Evolutionary conservation across 768 basidiomycete species (phyloP).

Genomic region (Rhizopogon vinicolor): DNA sequence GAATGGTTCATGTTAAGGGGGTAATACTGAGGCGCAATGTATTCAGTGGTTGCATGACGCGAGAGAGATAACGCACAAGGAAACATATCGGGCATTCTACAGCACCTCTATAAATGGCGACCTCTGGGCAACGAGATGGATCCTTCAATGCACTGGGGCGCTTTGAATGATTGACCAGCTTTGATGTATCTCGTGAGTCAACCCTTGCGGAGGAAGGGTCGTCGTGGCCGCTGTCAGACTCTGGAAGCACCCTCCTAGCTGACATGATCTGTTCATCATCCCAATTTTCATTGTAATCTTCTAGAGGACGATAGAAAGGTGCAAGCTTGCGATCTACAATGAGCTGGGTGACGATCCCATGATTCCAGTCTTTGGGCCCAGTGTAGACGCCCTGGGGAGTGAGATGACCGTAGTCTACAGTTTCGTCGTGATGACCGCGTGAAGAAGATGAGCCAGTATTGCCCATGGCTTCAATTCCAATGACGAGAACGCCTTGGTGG

Average conservation of each 20-base stretch:
- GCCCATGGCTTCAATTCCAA: slow-evolving; percentile 50
- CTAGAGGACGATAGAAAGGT: slow-evolving; percentile 94
- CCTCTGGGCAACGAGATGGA: slow-evolving; percentile 61
- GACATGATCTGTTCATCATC: slow-evolving; percentile 83
- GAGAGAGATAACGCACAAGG: slow-evolving; percentile 55
- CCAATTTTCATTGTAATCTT: slow-evolving; percentile 89
- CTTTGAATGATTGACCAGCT: slow-evolving; percentile 36
- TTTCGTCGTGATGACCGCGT: slow-evolving; percentile 72
- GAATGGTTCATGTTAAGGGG: slow-evolving; percentile 96
- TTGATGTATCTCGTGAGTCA: slow-evolving; percentile 19
- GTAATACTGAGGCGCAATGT: slow-evolving; percentile 68
- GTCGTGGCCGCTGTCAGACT: slow-evolving; percentile 41
- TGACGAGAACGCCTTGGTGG: neutral
- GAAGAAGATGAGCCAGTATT: slow-evolving; percentile 76
- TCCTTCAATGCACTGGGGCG: slow-evolving; percentile 61
- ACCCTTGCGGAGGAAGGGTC: slow-evolving; percentile 31
- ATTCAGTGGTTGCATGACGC: slow-evolving; percentile 17
- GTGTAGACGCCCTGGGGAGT: slow-evolving; percentile 86
- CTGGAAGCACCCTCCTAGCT: slow-evolving; percentile 65
- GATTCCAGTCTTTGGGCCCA: slow-evolving; percentile 85
- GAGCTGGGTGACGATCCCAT: slow-evolving; percentile 78
- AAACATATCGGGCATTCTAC: slow-evolving; percentile 98
- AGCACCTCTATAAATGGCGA: slow-evolving; percentile 76
- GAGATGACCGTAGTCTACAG: slow-evolving; percentile 79
- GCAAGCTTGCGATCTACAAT: slow-evolving; percentile 86